A percentile compares a stretch with the other conserved stretches of the same genome.
These are phyloP conservation scores for Berkeleyomyces basicola DNA, from an alignment of 2,329 filamentous ascomycete genomes.

Conservation along the genomic window DNA sequence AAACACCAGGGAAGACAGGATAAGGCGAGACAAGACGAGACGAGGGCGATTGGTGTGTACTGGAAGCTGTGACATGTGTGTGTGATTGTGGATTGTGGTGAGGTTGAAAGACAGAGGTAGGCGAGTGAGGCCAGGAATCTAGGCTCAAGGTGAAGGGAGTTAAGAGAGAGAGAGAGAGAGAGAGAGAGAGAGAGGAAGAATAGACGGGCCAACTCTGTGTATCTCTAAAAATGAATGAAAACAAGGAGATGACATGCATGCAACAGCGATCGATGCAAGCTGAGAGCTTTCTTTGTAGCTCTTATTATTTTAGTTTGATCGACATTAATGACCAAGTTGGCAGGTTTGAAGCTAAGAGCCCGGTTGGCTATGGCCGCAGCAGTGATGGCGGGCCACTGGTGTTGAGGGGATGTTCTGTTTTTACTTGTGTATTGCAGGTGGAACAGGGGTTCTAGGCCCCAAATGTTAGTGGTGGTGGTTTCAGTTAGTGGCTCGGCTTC, in stretches of 20 bases:
- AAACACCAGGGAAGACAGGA: not conserved
- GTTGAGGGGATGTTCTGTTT: not conserved
- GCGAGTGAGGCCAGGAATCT: no score
- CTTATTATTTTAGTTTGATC: not conserved
- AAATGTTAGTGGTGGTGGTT: not conserved
- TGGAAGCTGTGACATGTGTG: no score
- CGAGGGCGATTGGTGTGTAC: not conserved
- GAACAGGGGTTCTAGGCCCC: not conserved
- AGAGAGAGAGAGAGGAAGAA: not conserved
- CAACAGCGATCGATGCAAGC: not conserved
- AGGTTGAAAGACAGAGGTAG: no score
- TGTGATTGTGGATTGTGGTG: not conserved
- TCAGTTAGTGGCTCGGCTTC: not conserved
- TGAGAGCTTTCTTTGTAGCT: not conserved
- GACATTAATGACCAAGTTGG: not conserved
- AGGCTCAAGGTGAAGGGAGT: not conserved
- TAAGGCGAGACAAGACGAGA: not conserved
- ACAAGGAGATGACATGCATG: not conserved
- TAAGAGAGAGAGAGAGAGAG: not conserved
- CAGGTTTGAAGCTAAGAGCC: not conserved
- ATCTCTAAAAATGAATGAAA: not conserved
- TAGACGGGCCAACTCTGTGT: not conserved
- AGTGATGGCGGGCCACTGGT: not conserved
- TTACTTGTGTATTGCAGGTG: not conserved
- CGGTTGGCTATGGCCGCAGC: not conserved